Evolutionary conservation across 106 monocot genomes (phyloP).

Genomic region (Dioscorea dumetorum): DNA sequence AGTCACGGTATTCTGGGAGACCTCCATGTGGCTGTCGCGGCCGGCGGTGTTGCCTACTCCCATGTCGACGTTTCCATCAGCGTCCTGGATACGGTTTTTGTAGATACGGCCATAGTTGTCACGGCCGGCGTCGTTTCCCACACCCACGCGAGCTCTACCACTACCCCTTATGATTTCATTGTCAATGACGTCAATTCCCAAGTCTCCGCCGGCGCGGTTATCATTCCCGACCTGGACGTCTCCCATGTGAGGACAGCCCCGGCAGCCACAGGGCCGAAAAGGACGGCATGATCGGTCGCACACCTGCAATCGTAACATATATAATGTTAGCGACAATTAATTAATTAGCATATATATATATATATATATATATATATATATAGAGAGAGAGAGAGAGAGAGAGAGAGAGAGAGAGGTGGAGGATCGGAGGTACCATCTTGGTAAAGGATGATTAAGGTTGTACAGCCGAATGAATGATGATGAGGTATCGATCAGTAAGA

Average conservation of each 20-base stretch:
- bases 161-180: not conserved
- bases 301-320: not conserved
- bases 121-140: not conserved
- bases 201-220: not conserved
- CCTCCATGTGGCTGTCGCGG: not conserved
- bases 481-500: not conserved
- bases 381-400: too few relatives aligned
- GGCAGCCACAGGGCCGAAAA: not conserved
- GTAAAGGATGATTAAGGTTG: not conserved
- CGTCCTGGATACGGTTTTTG: not conserved
- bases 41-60: slow-evolving; percentile 5
- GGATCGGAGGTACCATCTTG: not conserved
- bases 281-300: not conserved
- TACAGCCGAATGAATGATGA: not conserved
- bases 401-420: too few relatives aligned
- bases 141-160: not conserved
- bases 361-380: too few relatives aligned
- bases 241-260: not conserved
- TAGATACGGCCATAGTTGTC: not conserved
- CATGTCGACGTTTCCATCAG: not conserved
- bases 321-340: not conserved
- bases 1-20: not conserved
- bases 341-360: too few relatives aligned
- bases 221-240: not conserved
- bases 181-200: not conserved